Evolutionary conservation across 1,139 yeast genomes (phyloP).

Genomic region (Sugiyamaella pinicola): DNA sequence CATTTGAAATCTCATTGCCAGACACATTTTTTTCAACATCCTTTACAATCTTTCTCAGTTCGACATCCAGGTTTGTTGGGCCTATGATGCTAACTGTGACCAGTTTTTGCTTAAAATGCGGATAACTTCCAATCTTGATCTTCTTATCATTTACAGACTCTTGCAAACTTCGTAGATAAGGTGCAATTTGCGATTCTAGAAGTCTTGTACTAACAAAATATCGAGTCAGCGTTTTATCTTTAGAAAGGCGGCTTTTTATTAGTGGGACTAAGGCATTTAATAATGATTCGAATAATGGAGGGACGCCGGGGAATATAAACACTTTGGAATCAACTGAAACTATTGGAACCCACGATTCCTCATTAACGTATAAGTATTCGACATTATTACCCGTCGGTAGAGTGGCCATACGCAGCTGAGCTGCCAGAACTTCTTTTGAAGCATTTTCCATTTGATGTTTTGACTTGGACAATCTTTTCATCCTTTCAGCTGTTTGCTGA

Average conservation of each 20-base stretch:
- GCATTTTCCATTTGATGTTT: slow-evolving; percentile 43
- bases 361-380: slow-evolving; percentile 55
- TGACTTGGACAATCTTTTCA: slow-evolving; percentile 53
- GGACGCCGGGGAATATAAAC: slow-evolving; percentile 80
- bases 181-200: slow-evolving; percentile 70
- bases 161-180: slow-evolving; percentile 59
- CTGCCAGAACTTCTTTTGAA: slow-evolving; percentile 50
- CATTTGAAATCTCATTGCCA: slow-evolving; percentile 58
- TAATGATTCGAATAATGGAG: slow-evolving; percentile 64
- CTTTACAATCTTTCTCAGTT: slow-evolving; percentile 51
- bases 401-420: slow-evolving; percentile 78
- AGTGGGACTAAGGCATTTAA: slow-evolving; percentile 47
- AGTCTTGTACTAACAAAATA: slow-evolving; percentile 62
- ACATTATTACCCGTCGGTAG: slow-evolving; percentile 59
- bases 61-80: slow-evolving; percentile 44
- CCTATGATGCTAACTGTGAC: slow-evolving; percentile 73
- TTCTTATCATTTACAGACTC: slow-evolving; percentile 45
- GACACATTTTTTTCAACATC: slow-evolving; percentile 51
- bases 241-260: slow-evolving; percentile 40
- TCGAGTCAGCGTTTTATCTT: slow-evolving; percentile 47
- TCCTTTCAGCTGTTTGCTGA: slow-evolving; percentile 58
- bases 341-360: slow-evolving; percentile 79
- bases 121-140: slow-evolving; percentile 81
- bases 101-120: slow-evolving; percentile 62
- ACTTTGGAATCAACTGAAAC: slow-evolving; percentile 65